Base-by-base conservation (phyloP, 352 stramenopile species). In the Phytophthora sansomeana region DNA sequence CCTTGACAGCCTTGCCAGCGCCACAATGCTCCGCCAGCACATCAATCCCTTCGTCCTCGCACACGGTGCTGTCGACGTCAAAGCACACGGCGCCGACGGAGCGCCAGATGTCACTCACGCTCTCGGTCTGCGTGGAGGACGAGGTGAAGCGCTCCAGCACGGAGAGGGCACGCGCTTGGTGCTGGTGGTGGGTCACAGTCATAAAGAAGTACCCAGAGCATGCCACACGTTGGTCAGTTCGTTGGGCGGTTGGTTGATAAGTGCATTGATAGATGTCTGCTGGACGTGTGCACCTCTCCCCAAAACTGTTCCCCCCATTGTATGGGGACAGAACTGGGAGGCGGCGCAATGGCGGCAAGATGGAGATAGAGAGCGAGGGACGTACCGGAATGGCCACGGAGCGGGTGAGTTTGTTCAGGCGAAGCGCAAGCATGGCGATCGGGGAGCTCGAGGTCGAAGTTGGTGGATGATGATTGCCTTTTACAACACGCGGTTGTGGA, bases 11-110 rank as follows among this genome's bases (percentile, higher is more conserved):
- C 16, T 96, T 83, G 38, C 97, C 97, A 17, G 92, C 95, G 16
- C 97, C 97, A 35, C 97, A 97, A 66, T 97, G 93, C 42, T 91
- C 96, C n/a, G 98, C 98, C 5, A 99, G 83, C 35, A 99, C 96
- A 72, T 99, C 97, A 71, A 99, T 99, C 19, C 98, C 98, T 77
- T 99, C 97, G 42, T 99, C 97, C 21, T 78, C 75, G 66, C 98
- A 98, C 11, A 99, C 96, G 3, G 98, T 99, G 71, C 91, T 98
- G 82, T 99, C 97, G 0, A 99, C 97, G 69, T 99, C 95, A 55
- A 95, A 95, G 71, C 87, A 96, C 26, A 96, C 85, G 29, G 86
- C 88, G 13, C 74, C 72, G 2, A 93, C 76, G 0, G 81, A 89
- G n/a, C 82, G 77, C 84, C 84, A 93, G 21, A 90, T 63, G 14